Evolutionary conservation across 768 basidiomycete genomes (phyloP).

Genomic region (Phanerodontia chrysosporium): DNA sequence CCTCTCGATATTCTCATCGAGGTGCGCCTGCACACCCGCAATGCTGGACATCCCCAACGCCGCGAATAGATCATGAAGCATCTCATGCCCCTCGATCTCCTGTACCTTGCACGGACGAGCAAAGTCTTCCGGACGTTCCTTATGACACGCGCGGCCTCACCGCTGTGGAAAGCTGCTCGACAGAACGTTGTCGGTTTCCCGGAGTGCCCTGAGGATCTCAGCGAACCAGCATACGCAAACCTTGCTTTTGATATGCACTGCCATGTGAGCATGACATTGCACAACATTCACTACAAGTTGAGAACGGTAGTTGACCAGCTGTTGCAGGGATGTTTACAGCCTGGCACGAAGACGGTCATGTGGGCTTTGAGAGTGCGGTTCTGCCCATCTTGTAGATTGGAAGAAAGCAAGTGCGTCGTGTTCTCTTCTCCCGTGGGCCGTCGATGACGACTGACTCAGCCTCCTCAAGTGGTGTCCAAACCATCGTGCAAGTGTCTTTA

Average conservation of each 20-base stretch:
- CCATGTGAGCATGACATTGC: background rate
- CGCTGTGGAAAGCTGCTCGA: constrained; percentile 6
- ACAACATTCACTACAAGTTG: background rate
- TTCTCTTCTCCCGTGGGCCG: no score
- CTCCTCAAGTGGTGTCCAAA: background rate
- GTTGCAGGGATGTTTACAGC: background rate
- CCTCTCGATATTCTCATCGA: constrained; percentile 7
- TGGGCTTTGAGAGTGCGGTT: background rate
- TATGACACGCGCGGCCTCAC: background rate
- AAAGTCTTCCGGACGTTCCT: constrained; percentile 1
- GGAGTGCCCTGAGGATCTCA: constrained; percentile 3
- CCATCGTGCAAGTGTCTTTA: background rate
- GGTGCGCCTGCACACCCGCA: no score
- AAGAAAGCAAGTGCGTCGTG: background rate
- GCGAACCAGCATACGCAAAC: constrained; percentile 13
- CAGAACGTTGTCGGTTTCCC: constrained; percentile 2
- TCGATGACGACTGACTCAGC: no score
- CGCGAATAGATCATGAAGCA: no score
- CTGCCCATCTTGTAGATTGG: background rate
- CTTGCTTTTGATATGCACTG: constrained; percentile 8
- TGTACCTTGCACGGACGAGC: constrained; percentile 6
- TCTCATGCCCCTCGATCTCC: no score
- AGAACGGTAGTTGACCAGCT: background rate
- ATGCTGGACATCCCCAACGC: no score
- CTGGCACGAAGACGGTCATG: background rate